Evolutionary conservation across 2,329 filamentous ascomycete species (phyloP).

Genomic region (Claviceps humidiphila): DNA sequence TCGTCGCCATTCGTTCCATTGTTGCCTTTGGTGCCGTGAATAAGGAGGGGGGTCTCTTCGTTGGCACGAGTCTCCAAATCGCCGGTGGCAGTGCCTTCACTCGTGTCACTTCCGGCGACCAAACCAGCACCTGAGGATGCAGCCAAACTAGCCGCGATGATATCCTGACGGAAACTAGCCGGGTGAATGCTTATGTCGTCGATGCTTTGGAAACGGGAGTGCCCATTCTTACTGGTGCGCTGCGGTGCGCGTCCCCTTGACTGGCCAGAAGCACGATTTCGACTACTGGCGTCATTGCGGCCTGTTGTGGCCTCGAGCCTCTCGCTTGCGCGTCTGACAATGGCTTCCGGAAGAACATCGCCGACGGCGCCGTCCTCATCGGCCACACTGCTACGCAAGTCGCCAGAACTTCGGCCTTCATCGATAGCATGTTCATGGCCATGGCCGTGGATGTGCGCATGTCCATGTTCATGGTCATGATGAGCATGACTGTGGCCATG

Average conservation of each 20-base stretch:
- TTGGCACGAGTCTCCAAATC: slow-evolving; percentile 27
- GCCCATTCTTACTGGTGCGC: slow-evolving; percentile 35
- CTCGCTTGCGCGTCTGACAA: slow-evolving; percentile 35
- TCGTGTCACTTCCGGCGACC: slow-evolving; percentile 39
- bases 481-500: slow-evolving; percentile 38
- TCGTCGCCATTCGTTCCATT: slow-evolving; percentile 17
- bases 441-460: slow-evolving; percentile 25
- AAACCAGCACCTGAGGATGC: slow-evolving; percentile 34
- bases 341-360: slow-evolving; percentile 50
- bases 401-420: slow-evolving; percentile 33
- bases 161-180: slow-evolving; percentile 79
- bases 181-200: slow-evolving; percentile 75
- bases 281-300: slow-evolving; percentile 16
- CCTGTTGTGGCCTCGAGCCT: slow-evolving; percentile 17
- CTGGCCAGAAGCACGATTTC: slow-evolving; percentile 18
- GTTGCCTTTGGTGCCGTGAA: slow-evolving; percentile 14
- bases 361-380: slow-evolving; percentile 46
- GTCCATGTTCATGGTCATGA: slow-evolving; percentile 27
- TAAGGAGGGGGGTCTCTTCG: slow-evolving; percentile 35
- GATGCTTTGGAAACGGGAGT: slow-evolving; percentile 50
- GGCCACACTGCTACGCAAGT: slow-evolving; percentile 27
- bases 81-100: slow-evolving; percentile 32
- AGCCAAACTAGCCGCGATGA: slow-evolving; percentile 68
- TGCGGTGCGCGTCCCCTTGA: slow-evolving; percentile 30
- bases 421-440: slow-evolving; percentile 31